Percentiles rank a stretch among this genome's conserved stretches.
phyloP scores from a whole-genome alignment of 106 monocot genomes.

The Iris macrosiphon region DNA sequence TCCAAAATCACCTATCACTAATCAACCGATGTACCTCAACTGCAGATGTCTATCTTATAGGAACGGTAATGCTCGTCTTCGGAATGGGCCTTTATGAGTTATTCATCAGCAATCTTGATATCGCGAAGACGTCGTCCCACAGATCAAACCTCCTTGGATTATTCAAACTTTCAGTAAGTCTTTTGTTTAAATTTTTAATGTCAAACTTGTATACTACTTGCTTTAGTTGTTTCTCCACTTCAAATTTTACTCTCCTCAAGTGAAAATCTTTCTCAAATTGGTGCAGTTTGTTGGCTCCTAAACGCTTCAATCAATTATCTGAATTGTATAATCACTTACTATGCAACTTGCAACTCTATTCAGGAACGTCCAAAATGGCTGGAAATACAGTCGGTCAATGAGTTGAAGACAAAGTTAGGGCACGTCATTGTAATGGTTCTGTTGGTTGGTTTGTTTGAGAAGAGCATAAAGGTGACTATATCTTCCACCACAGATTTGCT shows the following conservation, averaged over 20 bases:
- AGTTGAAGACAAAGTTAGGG: conserved; percentile 93
- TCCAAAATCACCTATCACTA: neutral
- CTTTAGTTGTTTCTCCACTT: neutral
- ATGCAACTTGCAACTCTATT: neutral
- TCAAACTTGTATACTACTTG: neutral
- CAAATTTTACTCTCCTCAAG: neutral
- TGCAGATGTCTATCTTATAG: conserved; percentile 85
- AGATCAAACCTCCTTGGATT: conserved; percentile 80
- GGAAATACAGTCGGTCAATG: conserved; percentile 75
- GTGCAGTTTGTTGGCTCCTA: neutral
- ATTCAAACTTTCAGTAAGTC: conserved; percentile 59
- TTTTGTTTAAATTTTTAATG: neutral
- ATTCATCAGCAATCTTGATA: conserved; percentile 87
- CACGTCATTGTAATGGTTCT: conserved; percentile 92
- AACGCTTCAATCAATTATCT: too few species aligned
- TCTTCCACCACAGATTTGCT: conserved; percentile 46
- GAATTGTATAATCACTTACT: too few species aligned
- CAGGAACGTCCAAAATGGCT: conserved; percentile 92
- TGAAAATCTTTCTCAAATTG: neutral
- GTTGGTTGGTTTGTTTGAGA: conserved; percentile 86
- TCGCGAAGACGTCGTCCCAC: conserved; percentile 47
- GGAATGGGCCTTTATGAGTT: conserved; percentile 96
- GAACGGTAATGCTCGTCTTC: conserved; percentile 96
- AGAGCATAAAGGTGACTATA: conserved; percentile 73
- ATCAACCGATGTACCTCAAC: neutral